Conservation (phyloP, 371 early-diverging fungal genomes). For the Mucor racemosus region DNA sequence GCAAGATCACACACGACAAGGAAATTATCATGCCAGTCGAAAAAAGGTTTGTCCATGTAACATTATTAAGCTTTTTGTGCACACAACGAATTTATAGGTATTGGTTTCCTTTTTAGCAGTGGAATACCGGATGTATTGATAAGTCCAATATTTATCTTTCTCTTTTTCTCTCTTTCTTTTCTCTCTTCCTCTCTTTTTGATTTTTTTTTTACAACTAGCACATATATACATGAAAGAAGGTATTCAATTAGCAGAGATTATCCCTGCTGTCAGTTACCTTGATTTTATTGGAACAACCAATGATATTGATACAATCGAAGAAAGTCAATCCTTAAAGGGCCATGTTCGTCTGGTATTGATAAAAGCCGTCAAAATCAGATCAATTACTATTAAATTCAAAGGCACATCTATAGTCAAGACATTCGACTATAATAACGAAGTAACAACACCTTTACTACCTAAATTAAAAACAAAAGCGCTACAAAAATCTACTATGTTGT, state of each 20-base stretch:
- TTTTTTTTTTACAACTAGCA: background rate
- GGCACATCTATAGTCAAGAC: constrained; percentile 28
- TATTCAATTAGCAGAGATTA: constrained; percentile 33
- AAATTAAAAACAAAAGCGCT: constrained; percentile 20
- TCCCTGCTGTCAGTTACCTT: constrained; percentile 28
- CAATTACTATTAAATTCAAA: constrained; percentile 36
- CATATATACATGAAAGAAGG: constrained; percentile 32
- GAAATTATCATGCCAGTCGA: background rate
- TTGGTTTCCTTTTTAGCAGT: background rate
- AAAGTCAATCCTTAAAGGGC: constrained; percentile 27
- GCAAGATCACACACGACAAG: background rate
- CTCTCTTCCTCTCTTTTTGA: background rate
- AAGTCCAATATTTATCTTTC: background rate
- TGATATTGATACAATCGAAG: constrained; percentile 7
- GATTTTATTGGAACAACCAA: constrained; percentile 36
- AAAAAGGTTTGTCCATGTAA: background rate
- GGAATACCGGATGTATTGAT: background rate
- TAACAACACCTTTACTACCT: constrained; percentile 17
- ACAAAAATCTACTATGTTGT: constrained; percentile 6
- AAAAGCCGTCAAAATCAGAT: constrained; percentile 37
- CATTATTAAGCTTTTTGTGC: background rate
- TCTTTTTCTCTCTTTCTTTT: background rate
- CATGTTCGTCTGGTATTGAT: constrained; percentile 22
- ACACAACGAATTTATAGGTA: background rate
- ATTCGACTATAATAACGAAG: background rate